Base-by-base conservation (phyloP, 1,139 yeast genomes). In the Hansenula sp. region DNA sequence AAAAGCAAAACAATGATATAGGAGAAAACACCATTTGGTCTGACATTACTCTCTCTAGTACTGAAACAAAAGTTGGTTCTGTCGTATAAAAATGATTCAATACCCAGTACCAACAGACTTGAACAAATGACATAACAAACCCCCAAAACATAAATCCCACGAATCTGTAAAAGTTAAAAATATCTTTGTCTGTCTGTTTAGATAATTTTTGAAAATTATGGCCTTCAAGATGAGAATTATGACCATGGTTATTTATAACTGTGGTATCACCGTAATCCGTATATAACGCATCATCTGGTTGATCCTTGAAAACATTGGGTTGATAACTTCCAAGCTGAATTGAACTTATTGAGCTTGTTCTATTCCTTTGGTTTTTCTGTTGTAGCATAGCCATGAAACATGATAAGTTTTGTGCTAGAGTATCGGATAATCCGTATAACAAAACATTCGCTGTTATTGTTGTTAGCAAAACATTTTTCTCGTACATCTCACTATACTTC, bases 11-110 rank as follows among this genome's bases (percentile, higher is more conserved):
- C 32, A 92, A 69, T 3, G 95, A 85, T 1, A 90, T 56, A 1
- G 98, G 98, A 2, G 97, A 88, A 58, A 82, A 92, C 44, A 89
- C 76, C 37, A 90, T 65, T 61, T 92, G 97, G 60, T 92, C 98
- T 0, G 95, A 84, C 42, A 90, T 67, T 1, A 88, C 97, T 43
- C 96, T 77, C 46, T 92, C 81, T 30, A 90, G 68, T 13, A 87
- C 95, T 44, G 90, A 87, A 11, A 90, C 78, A 41, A 90, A 73
- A 29, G 84, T 78, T 18, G 95, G 95, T 61, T 86, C 92, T 44
- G 81, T 84, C 21, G 82, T 77, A 57, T 85, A 90, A 40, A 88
- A 78, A 37, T 70, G 67, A 57, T 90, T 90, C 44, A 92, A 69
- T 45, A 90, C 77, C 51, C 79, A 75, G 57, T 90, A 90, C 98